Evolutionary conservation across 2,329 filamentous ascomycete species (phyloP).

Genomic region (Xylaria sp.): DNA sequence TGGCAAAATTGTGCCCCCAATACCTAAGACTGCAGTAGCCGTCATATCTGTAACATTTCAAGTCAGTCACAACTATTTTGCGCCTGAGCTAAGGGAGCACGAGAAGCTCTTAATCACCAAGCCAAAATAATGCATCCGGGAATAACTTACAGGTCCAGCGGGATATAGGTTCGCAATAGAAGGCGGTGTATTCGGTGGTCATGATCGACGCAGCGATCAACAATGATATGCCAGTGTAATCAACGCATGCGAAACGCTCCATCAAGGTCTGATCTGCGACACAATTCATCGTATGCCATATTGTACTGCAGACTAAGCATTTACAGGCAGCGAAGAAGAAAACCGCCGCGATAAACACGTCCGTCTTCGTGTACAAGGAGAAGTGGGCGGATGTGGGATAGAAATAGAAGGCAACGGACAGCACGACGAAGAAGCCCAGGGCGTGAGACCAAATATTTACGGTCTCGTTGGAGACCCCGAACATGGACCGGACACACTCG

Average conservation of each 20-base stretch:
- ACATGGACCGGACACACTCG: constrained; percentile 86
- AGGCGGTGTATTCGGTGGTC: constrained; percentile 98
- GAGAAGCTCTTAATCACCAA: background rate
- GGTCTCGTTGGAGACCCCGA: constrained; percentile 88
- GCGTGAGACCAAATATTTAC: constrained; percentile 99
- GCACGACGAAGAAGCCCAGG: constrained; percentile 86
- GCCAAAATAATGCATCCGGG: background rate
- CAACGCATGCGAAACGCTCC: constrained; percentile 95
- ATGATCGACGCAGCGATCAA: constrained; percentile 96
- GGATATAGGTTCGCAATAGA: constrained; percentile 93
- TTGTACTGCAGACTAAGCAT: constrained; percentile 91
- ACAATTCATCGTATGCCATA: constrained; percentile 99
- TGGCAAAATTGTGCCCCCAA: constrained; percentile 89
- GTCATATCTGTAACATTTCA: constrained; percentile 70
- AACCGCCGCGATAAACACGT: constrained; percentile 88
- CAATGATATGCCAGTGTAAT: constrained; percentile 97
- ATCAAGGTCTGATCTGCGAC: constrained; percentile 90
- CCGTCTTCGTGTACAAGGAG: constrained; percentile 83
- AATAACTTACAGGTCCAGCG: constrained; percentile 71
- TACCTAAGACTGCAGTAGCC: constrained; percentile 81
- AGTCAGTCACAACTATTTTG: background rate
- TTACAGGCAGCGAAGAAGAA: constrained; percentile 98
- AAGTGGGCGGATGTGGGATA: constrained; percentile 92
- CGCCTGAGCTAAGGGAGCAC: background rate
- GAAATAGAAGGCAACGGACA: constrained; percentile 93